Percentiles rank a stretch among this genome's conserved stretches.
Conservation (phyloP, 2,329 filamentous ascomycete species). For the Arthrobotrys megalospora region DNA sequence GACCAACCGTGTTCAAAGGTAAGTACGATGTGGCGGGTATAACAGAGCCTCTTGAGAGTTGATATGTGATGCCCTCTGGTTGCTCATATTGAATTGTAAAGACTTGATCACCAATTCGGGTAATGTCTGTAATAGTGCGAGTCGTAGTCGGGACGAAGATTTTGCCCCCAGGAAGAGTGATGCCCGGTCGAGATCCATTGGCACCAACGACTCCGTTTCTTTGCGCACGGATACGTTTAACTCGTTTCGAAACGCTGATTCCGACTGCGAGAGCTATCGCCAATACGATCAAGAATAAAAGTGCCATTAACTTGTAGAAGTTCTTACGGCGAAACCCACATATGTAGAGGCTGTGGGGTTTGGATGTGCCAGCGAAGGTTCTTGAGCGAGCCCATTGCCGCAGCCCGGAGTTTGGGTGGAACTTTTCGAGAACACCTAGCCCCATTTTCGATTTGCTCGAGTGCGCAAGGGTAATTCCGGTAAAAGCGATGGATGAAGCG, state of each 20-base stretch:
- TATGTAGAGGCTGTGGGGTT: slow-evolving; percentile 63
- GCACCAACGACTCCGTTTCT: slow-evolving; percentile 55
- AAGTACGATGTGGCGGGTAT: slow-evolving; percentile 52
- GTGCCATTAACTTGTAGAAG: slow-evolving; percentile 62
- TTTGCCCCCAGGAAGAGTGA: slow-evolving; percentile 38
- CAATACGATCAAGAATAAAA: slow-evolving; percentile 53
- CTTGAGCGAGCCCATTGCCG: slow-evolving; percentile 62
- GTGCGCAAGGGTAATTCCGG: not conserved
- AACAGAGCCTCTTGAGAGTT: slow-evolving; percentile 50
- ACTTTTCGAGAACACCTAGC: slow-evolving; percentile 47
- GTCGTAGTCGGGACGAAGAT: slow-evolving; percentile 53
- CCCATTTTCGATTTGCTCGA: slow-evolving; percentile 17
- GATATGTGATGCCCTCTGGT: slow-evolving; percentile 51
- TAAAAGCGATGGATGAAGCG: slow-evolving; percentile 8
- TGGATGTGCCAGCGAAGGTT: slow-evolving; percentile 64
- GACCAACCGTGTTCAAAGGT: slow-evolving; percentile 28
- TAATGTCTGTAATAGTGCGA: slow-evolving; percentile 42
- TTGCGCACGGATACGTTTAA: slow-evolving; percentile 51
- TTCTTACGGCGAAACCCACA: slow-evolving; percentile 63
- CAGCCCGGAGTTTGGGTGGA: slow-evolving; percentile 62
- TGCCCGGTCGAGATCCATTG: slow-evolving; percentile 48
- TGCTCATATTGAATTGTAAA: slow-evolving; percentile 54
- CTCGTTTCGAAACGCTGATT: slow-evolving; percentile 60
- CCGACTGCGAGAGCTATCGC: slow-evolving; percentile 57
- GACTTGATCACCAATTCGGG: slow-evolving; percentile 25